Percentiles rank a stretch among this genome's conserved stretches.
Evolutionary conservation across 164 flowering plant genomes (phyloP).

Genomic region (Dillenia turbinata): DNA sequence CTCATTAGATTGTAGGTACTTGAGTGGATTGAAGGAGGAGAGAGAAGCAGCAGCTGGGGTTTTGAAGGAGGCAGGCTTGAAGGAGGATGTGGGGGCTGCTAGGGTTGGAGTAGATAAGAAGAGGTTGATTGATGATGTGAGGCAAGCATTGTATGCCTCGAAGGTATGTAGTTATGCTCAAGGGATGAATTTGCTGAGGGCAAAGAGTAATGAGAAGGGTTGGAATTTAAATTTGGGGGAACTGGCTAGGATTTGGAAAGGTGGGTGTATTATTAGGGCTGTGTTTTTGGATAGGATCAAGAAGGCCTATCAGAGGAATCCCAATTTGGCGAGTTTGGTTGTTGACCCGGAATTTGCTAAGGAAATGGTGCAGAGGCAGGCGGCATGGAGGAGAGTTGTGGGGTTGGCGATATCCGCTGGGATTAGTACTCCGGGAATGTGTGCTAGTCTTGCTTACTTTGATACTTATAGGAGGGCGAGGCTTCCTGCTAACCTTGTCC

Average conservation of each 20-base stretch:
- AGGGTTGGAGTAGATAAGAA: constrained; percentile 26
- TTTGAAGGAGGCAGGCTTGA: constrained; percentile 29
- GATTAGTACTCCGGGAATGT: constrained; percentile 44
- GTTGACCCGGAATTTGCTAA: constrained; percentile 42
- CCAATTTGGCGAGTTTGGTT: constrained; percentile 29
- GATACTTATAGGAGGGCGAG: constrained; percentile 38
- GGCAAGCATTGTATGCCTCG: constrained; percentile 41
- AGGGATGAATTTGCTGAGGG: constrained; percentile 44
- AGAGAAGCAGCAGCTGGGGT: constrained; percentile 30
- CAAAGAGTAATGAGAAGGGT: constrained; percentile 39
- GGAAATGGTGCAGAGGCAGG: constrained; percentile 47
- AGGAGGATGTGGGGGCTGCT: constrained; percentile 18
- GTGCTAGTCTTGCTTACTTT: constrained; percentile 37
- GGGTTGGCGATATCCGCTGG: constrained; percentile 34
- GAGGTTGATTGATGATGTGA: constrained; percentile 41
- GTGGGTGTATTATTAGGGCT: constrained; percentile 45
- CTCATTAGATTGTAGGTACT: constrained; percentile 31
- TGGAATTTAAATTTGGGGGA: constrained; percentile 40
- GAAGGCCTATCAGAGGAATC: constrained; percentile 42
- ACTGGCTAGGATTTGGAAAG: constrained; percentile 43
- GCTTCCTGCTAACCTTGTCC: constrained; percentile 44
- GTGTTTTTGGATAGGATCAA: constrained; percentile 43
- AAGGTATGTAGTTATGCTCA: constrained; percentile 48
- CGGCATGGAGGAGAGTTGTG: constrained; percentile 42
- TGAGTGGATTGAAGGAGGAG: constrained; percentile 49